Evolutionary conservation across 805 yeast species (phyloP).

Genomic region (Lipomyces sp.): DNA sequence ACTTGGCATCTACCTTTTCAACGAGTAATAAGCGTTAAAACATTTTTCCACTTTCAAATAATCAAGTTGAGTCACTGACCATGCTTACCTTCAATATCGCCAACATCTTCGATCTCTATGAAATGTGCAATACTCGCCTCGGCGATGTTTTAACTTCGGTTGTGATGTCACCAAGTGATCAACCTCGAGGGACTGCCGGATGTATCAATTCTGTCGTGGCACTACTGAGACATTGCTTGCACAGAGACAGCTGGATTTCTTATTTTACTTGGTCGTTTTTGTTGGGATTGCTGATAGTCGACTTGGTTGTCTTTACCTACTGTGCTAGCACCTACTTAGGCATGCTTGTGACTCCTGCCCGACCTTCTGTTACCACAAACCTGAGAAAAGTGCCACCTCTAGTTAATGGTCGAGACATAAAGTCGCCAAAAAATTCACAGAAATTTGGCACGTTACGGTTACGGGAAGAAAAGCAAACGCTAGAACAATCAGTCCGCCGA

Average conservation of each 20-base stretch:
- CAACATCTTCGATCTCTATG: background rate
- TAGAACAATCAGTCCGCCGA: background rate
- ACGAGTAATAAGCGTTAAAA: background rate
- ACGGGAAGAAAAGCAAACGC: background rate
- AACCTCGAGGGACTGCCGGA: background rate
- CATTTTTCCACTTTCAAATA: background rate
- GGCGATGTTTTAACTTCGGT: background rate
- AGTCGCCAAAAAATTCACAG: background rate
- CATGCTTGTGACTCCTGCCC: background rate
- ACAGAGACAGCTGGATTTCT: background rate
- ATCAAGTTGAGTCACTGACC: background rate
- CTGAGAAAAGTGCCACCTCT: background rate
- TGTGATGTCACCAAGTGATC: background rate
- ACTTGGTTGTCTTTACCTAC: background rate
- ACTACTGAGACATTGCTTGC: background rate
- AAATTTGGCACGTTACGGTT: background rate
- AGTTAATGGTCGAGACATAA: background rate
- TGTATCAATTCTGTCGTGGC: background rate
- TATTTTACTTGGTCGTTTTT: constrained; percentile 1
- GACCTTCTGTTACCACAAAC: background rate
- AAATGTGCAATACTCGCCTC: background rate
- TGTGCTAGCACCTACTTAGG: background rate
- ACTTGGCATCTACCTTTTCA: no score
- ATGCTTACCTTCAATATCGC: background rate
- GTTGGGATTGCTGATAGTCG: constrained; percentile 1